Evolutionary conservation across 2,329 filamentous ascomycete species (phyloP).

Genomic region (Exophiala sp.): DNA sequence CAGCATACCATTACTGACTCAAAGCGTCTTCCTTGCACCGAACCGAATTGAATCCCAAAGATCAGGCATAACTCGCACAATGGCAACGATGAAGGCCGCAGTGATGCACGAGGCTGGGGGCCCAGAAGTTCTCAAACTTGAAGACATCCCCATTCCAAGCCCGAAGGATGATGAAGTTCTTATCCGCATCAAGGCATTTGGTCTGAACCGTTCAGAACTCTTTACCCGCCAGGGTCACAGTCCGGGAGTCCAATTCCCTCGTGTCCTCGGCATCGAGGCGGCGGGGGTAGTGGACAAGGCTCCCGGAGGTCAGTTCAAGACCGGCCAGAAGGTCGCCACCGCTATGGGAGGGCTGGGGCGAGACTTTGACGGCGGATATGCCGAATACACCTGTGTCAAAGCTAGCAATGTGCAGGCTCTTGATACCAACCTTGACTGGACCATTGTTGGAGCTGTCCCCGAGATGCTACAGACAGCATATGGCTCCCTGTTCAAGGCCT

Average conservation of each 20-base stretch:
- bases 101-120: conserved; percentile 39
- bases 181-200: conserved; percentile 41
- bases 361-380: conserved; percentile 46
- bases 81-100: conserved; percentile 41
- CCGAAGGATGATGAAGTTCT: conserved; percentile 38
- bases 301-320: conserved; percentile 33
- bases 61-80: conserved; percentile 11
- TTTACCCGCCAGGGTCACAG: conserved; percentile 45
- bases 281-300: conserved; percentile 39
- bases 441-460: conserved; percentile 43
- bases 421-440: conserved; percentile 37
- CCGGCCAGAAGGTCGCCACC: conserved; percentile 42
- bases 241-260: conserved; percentile 39
- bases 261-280: conserved; percentile 46
- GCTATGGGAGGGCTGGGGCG: conserved; percentile 48
- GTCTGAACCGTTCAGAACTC: conserved; percentile 45
- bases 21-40: neutral
- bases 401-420: conserved; percentile 36
- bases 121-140: conserved; percentile 38
- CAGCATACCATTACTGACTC: neutral
- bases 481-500: conserved; percentile 39
- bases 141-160: conserved; percentile 37
- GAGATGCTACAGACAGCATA: conserved; percentile 50
- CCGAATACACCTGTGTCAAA: conserved; percentile 45
- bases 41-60: neutral